Percentiles rank a stretch among this genome's conserved stretches.
phyloP scores from a whole-genome alignment of 2,329 filamentous ascomycete genomes.

The Neofusicoccum umdonicola region DNA sequence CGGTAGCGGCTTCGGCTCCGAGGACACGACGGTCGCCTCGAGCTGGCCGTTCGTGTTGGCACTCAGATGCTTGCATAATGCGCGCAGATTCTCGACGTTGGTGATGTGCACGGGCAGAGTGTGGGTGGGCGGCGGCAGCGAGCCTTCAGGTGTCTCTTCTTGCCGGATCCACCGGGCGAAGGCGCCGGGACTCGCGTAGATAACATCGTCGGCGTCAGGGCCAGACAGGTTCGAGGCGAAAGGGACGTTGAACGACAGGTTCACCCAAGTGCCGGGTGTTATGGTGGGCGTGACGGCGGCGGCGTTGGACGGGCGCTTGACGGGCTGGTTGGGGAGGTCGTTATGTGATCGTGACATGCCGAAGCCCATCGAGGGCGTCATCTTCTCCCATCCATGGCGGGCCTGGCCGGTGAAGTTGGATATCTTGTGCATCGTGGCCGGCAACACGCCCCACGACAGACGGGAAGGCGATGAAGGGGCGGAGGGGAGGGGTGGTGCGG shows the following conservation, averaged over 20 bases:
- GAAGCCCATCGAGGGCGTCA: slow-evolving; percentile 62
- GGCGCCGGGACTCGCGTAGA: slow-evolving; percentile 85
- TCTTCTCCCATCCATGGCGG: slow-evolving; percentile 66
- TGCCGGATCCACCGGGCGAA: slow-evolving; percentile 92
- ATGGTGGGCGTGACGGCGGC: slow-evolving; percentile 58
- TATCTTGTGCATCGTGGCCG: slow-evolving; percentile 62
- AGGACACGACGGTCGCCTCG: slow-evolving; percentile 79
- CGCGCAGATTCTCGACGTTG: slow-evolving; percentile 76
- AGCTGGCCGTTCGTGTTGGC: slow-evolving; percentile 62
- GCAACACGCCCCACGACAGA: slow-evolving; percentile 16
- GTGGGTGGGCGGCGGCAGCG: slow-evolving; percentile 64
- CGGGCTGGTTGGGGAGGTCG: slow-evolving; percentile 52
- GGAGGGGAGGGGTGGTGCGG: slow-evolving; percentile 6
- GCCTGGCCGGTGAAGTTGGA: slow-evolving; percentile 65
- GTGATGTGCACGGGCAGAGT: slow-evolving; percentile 88
- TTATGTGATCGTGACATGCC: slow-evolving; percentile 60
- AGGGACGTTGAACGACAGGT: slow-evolving; percentile 95
- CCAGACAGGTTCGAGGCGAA: slow-evolving; percentile 90
- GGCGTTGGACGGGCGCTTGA: slow-evolving; percentile 56
- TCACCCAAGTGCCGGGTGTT: slow-evolving; percentile 73
- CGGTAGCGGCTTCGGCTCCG: slow-evolving; percentile 65
- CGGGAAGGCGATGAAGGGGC: slow-evolving; percentile 7
- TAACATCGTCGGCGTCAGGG: slow-evolving; percentile 89
- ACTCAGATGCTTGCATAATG: slow-evolving; percentile 78
- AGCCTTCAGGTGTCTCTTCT: slow-evolving; percentile 75